These are phyloP conservation scores for Panicum hallii DNA, from an alignment of 202 grass and related monocot species.

Conservation along the genomic window DNA sequence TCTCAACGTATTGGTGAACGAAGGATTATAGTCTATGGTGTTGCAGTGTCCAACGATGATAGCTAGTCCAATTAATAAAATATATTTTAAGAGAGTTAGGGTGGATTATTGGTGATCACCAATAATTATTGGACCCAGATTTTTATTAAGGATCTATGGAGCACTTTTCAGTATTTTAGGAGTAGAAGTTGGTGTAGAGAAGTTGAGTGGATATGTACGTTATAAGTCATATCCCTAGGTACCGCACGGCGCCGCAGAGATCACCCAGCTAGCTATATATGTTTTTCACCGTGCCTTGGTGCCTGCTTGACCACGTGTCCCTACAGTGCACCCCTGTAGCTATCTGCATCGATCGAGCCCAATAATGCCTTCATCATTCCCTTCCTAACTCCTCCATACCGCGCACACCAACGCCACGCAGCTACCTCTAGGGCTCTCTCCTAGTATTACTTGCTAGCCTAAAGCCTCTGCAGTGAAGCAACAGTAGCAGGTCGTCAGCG, in stretches of 20 bases:
- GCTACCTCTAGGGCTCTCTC: slow-evolving; percentile 39
- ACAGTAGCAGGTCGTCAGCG: slow-evolving; percentile 46
- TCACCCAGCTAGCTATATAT: neutral
- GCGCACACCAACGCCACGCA: slow-evolving; percentile 35
- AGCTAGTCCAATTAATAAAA: no score
- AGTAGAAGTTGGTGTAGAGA: neutral
- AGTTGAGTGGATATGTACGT: neutral
- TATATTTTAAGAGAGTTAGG: no score
- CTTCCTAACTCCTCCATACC: slow-evolving; percentile 46
- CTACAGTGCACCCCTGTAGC: slow-evolving; percentile 45
- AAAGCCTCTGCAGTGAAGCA: slow-evolving; percentile 46
- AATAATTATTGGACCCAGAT: no score
- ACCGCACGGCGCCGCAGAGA: neutral
- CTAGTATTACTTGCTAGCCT: slow-evolving; percentile 24
- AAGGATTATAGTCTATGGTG: no score
- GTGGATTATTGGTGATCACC: no score
- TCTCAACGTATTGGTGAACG: no score
- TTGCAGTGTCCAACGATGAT: no score
- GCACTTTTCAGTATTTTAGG: no score
- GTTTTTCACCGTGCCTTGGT: neutral
- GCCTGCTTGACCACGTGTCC: slow-evolving; percentile 48
- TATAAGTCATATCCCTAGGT: neutral
- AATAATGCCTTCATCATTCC: slow-evolving; percentile 70
- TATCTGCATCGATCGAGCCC: slow-evolving; percentile 44
- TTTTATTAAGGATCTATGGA: no score